Conservation (phyloP, 2,329 filamentous ascomycete genomes). For the Ceratocystis cubensis region DNA sequence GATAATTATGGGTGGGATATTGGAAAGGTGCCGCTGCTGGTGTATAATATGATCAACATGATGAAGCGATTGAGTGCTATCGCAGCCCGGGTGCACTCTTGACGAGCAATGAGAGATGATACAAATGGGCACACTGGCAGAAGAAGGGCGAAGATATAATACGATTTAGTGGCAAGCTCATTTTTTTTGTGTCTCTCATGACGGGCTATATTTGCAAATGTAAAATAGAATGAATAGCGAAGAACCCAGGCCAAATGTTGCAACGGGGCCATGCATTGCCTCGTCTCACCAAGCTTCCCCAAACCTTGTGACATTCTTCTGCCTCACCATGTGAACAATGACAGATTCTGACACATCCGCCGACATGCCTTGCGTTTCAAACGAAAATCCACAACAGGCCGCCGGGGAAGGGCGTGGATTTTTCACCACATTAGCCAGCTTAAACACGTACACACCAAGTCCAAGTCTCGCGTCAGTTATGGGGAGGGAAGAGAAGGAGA, state of each 20-base stretch:
- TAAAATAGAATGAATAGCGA: not conserved
- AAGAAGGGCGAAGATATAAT: not conserved
- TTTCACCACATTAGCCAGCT: not conserved
- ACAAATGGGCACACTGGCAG: not conserved
- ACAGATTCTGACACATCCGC: not conserved
- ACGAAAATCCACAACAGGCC: not conserved
- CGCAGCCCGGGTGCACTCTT: slow-evolving; percentile 29
- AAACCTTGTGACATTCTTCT: not conserved
- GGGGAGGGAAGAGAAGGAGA: not conserved
- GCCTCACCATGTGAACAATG: not conserved
- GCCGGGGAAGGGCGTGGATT: not conserved
- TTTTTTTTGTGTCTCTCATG: no score
- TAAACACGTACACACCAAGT: not conserved
- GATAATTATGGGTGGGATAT: slow-evolving; percentile 37
- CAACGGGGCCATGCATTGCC: not conserved
- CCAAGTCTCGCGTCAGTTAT: no score
- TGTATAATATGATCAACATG: slow-evolving; percentile 54
- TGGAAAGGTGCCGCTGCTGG: slow-evolving; percentile 44
- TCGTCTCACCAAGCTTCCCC: not conserved
- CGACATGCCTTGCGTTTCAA: slow-evolving; percentile 1
- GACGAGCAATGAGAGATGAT: not conserved
- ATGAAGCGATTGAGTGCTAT: slow-evolving; percentile 45
- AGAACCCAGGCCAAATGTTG: not conserved
- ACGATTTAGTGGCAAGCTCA: no score
- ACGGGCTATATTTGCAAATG: not conserved